Evolutionary conservation across 768 basidiomycete genomes (phyloP), one percentile per base, ranked within the genome.

Genomic region (Naematelia encephala): DNA sequence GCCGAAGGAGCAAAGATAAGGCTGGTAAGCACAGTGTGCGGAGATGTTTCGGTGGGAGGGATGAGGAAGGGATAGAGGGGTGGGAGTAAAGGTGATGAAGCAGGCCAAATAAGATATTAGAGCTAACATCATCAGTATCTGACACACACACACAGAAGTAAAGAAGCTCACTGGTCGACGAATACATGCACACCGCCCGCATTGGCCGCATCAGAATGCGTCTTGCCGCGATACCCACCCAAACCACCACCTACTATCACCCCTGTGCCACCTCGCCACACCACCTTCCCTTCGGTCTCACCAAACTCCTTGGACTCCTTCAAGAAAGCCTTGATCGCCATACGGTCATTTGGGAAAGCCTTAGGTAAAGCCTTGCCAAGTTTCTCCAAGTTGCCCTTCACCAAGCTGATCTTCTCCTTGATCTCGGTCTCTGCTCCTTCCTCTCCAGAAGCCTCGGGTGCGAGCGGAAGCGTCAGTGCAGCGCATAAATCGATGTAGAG

Each of bases 161-260:
- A n/a, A n/a, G n/a, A 4, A 23, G 73, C 74, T 62, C 60, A 75
- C 74, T 73, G 67, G 64, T 75, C 74, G 8, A 75, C 61, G 54
- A 70, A 75, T 23, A 75, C 54, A 59, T 75, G 72, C n/a, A 50
- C 29, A 10, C 57, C 48, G 5, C 55, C 52, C 2, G 12, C 13
- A 19, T 63, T 47, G 12, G 45, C 23, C 4, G 62, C 59, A 22
- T 59, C 57, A 11, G 26, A 29, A 26, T 60, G 42, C 2, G 45
- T 13, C n/a, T 51, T 51, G 19, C 66, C 63, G 39, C 59, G 46
- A 28, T 61, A 66, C 21, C 67, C 66, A 27, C 55, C 60, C 54
- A 2, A 56, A 11, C 22, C 63, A 21, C 50, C 63, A 21, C 50
- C 51, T n/a, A 61, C 29, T 50, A 71, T 57, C n/a, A 56, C 58